Percentiles rank a stretch among this genome's conserved stretches.
phyloP scores from a whole-genome alignment of 2,329 filamentous ascomycete genomes.

The Akanthomyces dipterigenus region DNA sequence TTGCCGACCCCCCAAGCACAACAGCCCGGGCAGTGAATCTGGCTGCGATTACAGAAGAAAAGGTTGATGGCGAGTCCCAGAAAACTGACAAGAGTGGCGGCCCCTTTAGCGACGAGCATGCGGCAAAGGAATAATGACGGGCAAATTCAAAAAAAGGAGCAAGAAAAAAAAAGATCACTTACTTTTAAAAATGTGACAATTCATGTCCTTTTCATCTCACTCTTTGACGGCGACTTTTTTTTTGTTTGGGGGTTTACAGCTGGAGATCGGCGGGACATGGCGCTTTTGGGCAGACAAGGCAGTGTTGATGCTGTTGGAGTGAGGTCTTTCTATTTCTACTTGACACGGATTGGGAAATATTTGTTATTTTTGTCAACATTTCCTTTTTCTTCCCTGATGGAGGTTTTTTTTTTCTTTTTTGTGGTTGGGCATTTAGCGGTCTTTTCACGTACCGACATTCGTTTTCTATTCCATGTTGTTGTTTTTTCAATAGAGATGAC shows the following conservation, averaged over 20 bases:
- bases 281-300: constrained; percentile 18
- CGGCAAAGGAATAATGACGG: constrained; percentile 38
- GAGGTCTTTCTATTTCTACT: constrained; percentile 13
- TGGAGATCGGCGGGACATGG: constrained; percentile 15
- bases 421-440: constrained; percentile 11
- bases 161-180: not conserved
- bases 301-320: constrained; percentile 16
- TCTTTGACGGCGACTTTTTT: constrained; percentile 1
- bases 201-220: not conserved
- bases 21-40: constrained; percentile 38
- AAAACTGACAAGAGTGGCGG: constrained; percentile 31
- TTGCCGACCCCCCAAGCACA: constrained; percentile 33
- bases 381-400: not conserved
- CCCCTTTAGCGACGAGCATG: constrained; percentile 54
- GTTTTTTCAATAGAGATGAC: not conserved
- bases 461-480: not conserved
- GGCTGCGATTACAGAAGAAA: constrained; percentile 45
- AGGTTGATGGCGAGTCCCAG: constrained; percentile 28
- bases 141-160: not conserved
- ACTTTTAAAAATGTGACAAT: not conserved
- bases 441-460: not conserved
- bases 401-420: not conserved
- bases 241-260: not conserved
- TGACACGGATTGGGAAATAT: constrained; percentile 1
- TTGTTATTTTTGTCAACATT: not conserved